Conservation (phyloP, 129 eudicot genomes). For the carrot (Daucus carota) region DNA sequence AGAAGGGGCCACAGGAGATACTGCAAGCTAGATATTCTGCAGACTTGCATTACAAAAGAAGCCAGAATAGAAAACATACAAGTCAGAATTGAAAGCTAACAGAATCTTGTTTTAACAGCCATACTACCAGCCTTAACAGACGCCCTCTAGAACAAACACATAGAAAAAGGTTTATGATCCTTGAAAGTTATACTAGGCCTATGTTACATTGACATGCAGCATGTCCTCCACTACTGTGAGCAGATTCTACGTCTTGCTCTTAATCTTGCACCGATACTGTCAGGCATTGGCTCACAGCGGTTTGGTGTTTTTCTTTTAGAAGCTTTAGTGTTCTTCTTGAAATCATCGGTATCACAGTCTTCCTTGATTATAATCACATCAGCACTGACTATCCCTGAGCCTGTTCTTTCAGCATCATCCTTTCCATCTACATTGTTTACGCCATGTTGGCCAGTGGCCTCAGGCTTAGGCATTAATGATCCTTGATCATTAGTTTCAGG, state of each 20-base stretch:
- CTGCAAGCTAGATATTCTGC: background rate
- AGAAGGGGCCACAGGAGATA: background rate
- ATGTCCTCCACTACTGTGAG: background rate
- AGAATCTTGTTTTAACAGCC: background rate
- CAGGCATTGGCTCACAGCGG: conserved; percentile 16
- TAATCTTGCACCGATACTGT: conserved; percentile 39
- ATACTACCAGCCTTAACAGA: background rate
- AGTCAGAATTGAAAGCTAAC: background rate
- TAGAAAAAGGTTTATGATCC: background rate
- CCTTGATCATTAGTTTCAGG: conserved; percentile 3
- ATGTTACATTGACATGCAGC: background rate
- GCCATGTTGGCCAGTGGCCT: background rate
- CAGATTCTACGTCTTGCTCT: conserved; percentile 28
- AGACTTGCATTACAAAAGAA: background rate
- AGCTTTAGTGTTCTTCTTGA: conserved; percentile 20
- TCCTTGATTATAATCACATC: conserved; percentile 1
- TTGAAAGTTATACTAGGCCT: background rate
- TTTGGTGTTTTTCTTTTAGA: conserved; percentile 22
- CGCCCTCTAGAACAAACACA: background rate
- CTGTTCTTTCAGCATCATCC: background rate
- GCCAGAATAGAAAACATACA: too few species aligned
- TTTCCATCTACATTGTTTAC: background rate
- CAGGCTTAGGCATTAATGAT: background rate
- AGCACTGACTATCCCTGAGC: background rate
- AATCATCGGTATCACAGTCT: conserved; percentile 1